Evolutionary conservation across 768 basidiomycete genomes (phyloP), one percentile per base, ranked within the genome.

Genomic region (Leccinellum albellum): DNA sequence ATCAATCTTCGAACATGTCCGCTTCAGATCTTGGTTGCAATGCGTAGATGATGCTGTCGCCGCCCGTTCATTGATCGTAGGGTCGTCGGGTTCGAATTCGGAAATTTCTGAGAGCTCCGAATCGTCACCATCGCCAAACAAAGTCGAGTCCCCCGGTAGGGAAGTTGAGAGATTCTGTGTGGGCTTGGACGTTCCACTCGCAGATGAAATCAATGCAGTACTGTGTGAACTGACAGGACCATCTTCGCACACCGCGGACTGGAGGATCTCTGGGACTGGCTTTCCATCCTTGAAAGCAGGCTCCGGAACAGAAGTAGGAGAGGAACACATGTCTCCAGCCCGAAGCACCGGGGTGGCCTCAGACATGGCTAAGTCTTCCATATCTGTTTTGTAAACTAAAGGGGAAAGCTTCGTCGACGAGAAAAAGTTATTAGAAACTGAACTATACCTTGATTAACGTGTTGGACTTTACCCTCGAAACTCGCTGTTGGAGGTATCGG

Each of bases 91-190:
- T 52, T 66, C 66, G 47, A 70, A 62, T 37, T 74, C 67, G 17
- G 74, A 75, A 56, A 75, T 62, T 48, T 76, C 71, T 26, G 74
- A 75, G 26, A 70, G 55, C 23, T 66, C 37, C 37, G n/a, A n/a
- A 4, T 7, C 67, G 24, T 73, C 64, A 49, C 44, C 33, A 51
- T 54, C 57, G 20, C 56, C 64, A 59, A 66, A 64, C n/a, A 58
- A 46, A 3, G 42, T 51, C 15, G 33, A 65, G 32, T 58, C 48
- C 13, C 40, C 49, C 3, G 15, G 54, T 32, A 37, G 26, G 32
- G 48, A 35, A 10, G 13, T 14, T 13, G 32, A 21, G 21, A 45
- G 35, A 23, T 53, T n/a, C 23, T 32, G 53, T 31, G 35, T 4
- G 20, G 33, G 21, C 14, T 49, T 29, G 28, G 51, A 48, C 9